These are phyloP conservation scores for Saccharomyces kudriavzevii DNA, from an alignment of 805 yeast species.

Conservation along the genomic window DNA sequence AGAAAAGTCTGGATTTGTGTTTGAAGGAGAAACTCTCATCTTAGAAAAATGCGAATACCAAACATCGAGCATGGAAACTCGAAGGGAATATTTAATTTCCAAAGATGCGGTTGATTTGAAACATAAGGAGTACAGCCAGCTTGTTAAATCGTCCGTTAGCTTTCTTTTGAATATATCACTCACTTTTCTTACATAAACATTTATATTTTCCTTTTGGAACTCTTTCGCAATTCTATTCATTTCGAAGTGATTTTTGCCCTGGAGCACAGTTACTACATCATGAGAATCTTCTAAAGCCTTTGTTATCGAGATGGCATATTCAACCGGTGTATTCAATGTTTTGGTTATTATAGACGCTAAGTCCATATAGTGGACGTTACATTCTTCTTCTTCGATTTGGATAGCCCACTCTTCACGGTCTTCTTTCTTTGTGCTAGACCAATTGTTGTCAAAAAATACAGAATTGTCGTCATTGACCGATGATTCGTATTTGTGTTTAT, in stretches of 20 bases:
- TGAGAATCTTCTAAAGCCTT: slow-evolving; percentile 12
- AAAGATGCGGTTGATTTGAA: slow-evolving; percentile 5
- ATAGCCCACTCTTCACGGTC: slow-evolving; percentile 15
- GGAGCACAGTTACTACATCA: slow-evolving; percentile 17
- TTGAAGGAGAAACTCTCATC: slow-evolving; percentile 5
- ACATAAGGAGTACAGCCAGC: slow-evolving; percentile 17
- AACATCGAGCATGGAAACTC: slow-evolving; percentile 18
- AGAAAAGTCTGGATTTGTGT: slow-evolving; percentile 8
- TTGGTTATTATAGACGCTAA: slow-evolving; percentile 17
- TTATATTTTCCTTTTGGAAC: slow-evolving; percentile 18
- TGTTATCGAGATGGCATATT: slow-evolving; percentile 20
- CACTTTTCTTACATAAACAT: slow-evolving; percentile 14
- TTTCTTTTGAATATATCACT: slow-evolving; percentile 21
- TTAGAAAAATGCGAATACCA: slow-evolving; percentile 19
- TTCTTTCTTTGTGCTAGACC: slow-evolving; percentile 1
- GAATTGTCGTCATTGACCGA: background rate
- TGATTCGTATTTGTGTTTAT: background rate
- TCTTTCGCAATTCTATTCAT: slow-evolving; percentile 11
- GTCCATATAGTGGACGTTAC: slow-evolving; percentile 21
- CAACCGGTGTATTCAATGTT: slow-evolving; percentile 19
- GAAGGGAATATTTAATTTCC: slow-evolving; percentile 9
- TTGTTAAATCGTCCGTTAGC: slow-evolving; percentile 18
- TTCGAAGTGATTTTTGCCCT: slow-evolving; percentile 12
- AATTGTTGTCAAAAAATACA: background rate
- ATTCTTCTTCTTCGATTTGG: slow-evolving; percentile 23